phyloP scores from a whole-genome alignment of 1,284 basidiomycete species.

The Coniferiporia weirii region DNA sequence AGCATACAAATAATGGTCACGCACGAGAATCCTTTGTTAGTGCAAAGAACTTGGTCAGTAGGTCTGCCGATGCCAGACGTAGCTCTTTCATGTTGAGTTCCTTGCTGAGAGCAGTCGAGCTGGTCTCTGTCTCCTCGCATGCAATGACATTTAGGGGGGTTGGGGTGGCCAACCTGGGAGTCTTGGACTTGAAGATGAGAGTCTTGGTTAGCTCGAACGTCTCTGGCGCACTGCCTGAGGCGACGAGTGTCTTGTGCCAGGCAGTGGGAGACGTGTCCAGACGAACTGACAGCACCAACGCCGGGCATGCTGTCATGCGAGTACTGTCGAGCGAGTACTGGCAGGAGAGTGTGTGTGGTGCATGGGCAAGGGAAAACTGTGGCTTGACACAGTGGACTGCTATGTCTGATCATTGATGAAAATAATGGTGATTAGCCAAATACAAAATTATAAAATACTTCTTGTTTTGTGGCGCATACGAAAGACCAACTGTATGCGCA shows the following conservation, averaged over 20 bases:
- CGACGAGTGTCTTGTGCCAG: slow-evolving; percentile 62
- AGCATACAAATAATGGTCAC: slow-evolving; percentile 29
- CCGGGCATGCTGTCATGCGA: slow-evolving; percentile 12
- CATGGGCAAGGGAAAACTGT: slow-evolving; percentile 20
- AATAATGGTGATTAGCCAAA: not conserved
- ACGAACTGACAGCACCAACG: slow-evolving; percentile 1
- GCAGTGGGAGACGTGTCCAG: slow-evolving; percentile 47
- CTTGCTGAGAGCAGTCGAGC: slow-evolving; percentile 70
- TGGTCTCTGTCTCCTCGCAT: slow-evolving; percentile 77
- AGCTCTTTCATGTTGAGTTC: slow-evolving; percentile 87
- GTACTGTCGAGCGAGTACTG: slow-evolving; percentile 11
- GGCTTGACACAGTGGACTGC: slow-evolving; percentile 26
- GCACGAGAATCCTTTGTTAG: slow-evolving; percentile 83
- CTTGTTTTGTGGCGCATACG: too few relatives aligned
- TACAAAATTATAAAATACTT: too few relatives aligned
- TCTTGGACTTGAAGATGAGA: slow-evolving; percentile 87
- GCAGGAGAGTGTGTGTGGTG: slow-evolving; percentile 14
- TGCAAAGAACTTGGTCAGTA: slow-evolving; percentile 80
- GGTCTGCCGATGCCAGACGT: slow-evolving; percentile 82
- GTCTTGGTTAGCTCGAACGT: slow-evolving; percentile 74
- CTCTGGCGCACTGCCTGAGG: slow-evolving; percentile 34
- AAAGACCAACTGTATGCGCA: too few relatives aligned
- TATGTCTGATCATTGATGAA: slow-evolving; percentile 12
- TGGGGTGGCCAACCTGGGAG: slow-evolving; percentile 80
- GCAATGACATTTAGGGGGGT: slow-evolving; percentile 87